phyloP scores from a whole-genome alignment of 108 stramenopile species.

The Cyclotella atomus region DNA sequence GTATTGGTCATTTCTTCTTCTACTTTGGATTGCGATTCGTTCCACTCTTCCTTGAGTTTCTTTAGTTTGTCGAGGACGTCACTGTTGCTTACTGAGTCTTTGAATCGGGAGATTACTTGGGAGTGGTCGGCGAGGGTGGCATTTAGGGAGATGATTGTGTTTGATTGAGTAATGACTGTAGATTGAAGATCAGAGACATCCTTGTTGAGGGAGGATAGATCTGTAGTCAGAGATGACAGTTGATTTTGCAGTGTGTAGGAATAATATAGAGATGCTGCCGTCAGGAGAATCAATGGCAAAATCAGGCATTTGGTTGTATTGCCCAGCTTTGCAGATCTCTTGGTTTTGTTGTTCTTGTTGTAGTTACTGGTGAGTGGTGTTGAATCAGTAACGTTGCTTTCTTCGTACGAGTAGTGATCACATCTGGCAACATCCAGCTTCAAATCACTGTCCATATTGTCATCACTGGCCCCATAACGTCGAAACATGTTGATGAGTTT shows the following conservation, averaged over 20 bases:
- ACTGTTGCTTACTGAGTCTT: conserved; percentile 75
- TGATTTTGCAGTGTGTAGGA: conserved; percentile 24
- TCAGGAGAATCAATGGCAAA: conserved; percentile 18
- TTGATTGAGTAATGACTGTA: background rate
- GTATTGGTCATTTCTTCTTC: conserved; percentile 67
- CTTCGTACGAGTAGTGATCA: conserved; percentile 2
- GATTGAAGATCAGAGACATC: conserved; percentile 12
- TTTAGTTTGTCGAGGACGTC: conserved; percentile 69
- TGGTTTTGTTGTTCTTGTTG: background rate
- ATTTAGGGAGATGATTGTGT: conserved; percentile 2
- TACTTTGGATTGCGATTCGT: conserved; percentile 44
- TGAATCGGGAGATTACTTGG: conserved; percentile 71
- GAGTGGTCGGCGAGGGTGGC: conserved; percentile 46
- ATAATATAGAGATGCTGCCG: conserved; percentile 16
- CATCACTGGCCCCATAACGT: conserved; percentile 19
- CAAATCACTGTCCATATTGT: background rate
- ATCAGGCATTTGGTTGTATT: conserved; percentile 9
- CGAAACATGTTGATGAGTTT: background rate
- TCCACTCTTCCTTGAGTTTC: conserved; percentile 45
- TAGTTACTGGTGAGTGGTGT: conserved; percentile 7
- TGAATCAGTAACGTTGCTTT: background rate
- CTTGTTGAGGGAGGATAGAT: background rate
- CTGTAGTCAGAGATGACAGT: conserved; percentile 21
- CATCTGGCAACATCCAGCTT: conserved; percentile 8
- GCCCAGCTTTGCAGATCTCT: background rate